These are phyloP conservation scores for Psidium friedrichsthalianum DNA, from an alignment of 345 rosid species.

Conservation along the genomic window DNA sequence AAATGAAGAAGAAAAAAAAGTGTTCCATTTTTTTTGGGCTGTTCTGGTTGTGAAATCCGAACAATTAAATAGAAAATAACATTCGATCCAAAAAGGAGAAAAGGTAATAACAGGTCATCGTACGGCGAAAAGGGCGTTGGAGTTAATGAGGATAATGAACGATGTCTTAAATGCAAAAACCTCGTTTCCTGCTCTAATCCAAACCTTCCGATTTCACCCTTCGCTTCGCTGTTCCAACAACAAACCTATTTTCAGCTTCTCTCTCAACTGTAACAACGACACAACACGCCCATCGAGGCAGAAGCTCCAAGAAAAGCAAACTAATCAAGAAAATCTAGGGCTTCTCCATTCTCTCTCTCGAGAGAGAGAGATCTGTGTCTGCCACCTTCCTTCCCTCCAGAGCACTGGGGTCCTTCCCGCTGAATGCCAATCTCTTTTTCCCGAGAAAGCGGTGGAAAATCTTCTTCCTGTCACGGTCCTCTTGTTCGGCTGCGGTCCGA, in stretches of 20 bases:
- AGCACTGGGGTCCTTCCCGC: background rate
- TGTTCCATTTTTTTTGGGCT: background rate
- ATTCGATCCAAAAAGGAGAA: no score
- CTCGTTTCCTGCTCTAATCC: background rate
- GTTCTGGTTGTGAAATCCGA: background rate
- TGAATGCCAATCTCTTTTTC: background rate
- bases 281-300: background rate
- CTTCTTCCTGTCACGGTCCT: background rate
- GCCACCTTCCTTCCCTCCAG: background rate
- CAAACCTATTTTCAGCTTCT: background rate
- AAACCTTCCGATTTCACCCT: background rate
- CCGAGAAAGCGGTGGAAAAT: background rate
- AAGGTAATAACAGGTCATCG: background rate
- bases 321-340: background rate
- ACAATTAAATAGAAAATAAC: background rate
- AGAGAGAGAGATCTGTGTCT: no score
- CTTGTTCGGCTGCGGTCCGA: background rate
- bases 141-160: background rate
- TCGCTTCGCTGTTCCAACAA: background rate
- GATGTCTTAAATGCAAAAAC: background rate
- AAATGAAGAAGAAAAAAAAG: background rate
- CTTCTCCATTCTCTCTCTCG: background rate
- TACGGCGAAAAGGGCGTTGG: background rate
- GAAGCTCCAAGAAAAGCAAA: background rate
- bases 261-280: background rate